Percentiles rank a stretch among this genome's conserved stretches.
These are phyloP conservation scores for Pyronema domesticum DNA, from an alignment of 495 filamentous ascomycete species.

Conservation along the genomic window DNA sequence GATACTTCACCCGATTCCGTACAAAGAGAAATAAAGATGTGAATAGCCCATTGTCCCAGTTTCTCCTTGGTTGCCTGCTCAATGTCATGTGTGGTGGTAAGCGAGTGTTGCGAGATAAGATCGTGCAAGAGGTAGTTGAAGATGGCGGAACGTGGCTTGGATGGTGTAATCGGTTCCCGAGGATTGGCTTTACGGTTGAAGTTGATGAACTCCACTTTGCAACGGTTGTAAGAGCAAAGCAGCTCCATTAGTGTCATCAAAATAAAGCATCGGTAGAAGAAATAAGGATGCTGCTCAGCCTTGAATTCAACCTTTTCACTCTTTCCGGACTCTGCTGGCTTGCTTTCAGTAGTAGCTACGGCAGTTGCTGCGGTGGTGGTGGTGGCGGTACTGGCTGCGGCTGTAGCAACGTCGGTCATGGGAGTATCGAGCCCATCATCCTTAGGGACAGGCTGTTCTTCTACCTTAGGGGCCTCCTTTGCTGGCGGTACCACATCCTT, in stretches of 20 bases:
- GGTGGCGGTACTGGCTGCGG: conserved; percentile 26
- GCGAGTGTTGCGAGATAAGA: conserved; percentile 59
- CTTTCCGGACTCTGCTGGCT: conserved; percentile 31
- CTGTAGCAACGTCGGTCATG: conserved; percentile 21
- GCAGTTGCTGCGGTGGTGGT: conserved; percentile 10
- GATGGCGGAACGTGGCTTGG: conserved; percentile 81
- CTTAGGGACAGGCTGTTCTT: neutral
- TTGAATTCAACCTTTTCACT: conserved; percentile 64
- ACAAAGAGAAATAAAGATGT: conserved; percentile 70
- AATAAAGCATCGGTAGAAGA: conserved; percentile 89
- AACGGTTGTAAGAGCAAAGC: conserved; percentile 78
- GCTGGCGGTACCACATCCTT: conserved; percentile 17
- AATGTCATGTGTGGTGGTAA: conserved; percentile 57
- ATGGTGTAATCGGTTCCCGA: conserved; percentile 60
- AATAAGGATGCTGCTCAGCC: conserved; percentile 82
- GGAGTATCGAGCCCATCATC: conserved; percentile 1
- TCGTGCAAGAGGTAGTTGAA: conserved; percentile 83
- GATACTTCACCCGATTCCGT: conserved; percentile 64
- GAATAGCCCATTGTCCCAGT: conserved; percentile 69
- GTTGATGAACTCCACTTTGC: conserved; percentile 97
- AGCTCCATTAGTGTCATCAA: conserved; percentile 86
- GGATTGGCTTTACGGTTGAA: conserved; percentile 82
- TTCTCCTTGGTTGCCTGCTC: conserved; percentile 62
- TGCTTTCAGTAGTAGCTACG: conserved; percentile 14
- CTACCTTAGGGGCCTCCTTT: conserved; percentile 2